Conservation (phyloP, 257 asterid species). For the Fraxinus excelsior region DNA sequence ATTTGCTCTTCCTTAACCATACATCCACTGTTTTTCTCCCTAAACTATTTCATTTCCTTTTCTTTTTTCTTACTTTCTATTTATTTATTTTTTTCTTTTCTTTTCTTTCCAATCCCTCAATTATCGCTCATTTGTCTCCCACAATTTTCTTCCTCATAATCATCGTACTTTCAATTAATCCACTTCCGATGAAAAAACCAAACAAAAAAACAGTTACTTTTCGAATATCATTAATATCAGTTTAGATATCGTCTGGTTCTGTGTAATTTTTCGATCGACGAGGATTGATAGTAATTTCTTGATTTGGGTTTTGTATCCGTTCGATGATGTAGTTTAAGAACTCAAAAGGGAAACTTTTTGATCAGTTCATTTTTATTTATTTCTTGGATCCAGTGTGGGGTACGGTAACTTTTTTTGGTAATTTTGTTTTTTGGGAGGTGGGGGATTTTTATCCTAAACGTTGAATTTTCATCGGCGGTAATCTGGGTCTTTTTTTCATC, state of each 20-base stretch:
- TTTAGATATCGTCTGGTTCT: slow-evolving; percentile 34
- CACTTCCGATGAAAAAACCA: slow-evolving; percentile 8
- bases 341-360: neutral
- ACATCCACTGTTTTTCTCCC: neutral
- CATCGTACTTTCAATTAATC: slow-evolving; percentile 24
- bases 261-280: slow-evolving; percentile 37
- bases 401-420: neutral
- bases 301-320: slow-evolving; percentile 35
- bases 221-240: slow-evolving; percentile 4
- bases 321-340: slow-evolving; percentile 50
- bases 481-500: slow-evolving; percentile 4
- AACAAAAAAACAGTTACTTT: slow-evolving; percentile 10
- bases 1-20: neutral
- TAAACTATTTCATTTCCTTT: neutral
- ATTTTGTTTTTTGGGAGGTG: slow-evolving; percentile 16
- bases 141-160: slow-evolving; percentile 17
- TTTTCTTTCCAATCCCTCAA: slow-evolving; percentile 45
- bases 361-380: neutral
- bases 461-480: neutral
- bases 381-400: slow-evolving; percentile 29
- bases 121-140: slow-evolving; percentile 60
- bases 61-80: neutral
- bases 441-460: neutral
- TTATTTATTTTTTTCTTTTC: neutral
- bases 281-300: slow-evolving; percentile 28